phyloP scores from a whole-genome alignment of 2,329 filamentous ascomycete genomes.

The Chlorencoelia australis region DNA sequence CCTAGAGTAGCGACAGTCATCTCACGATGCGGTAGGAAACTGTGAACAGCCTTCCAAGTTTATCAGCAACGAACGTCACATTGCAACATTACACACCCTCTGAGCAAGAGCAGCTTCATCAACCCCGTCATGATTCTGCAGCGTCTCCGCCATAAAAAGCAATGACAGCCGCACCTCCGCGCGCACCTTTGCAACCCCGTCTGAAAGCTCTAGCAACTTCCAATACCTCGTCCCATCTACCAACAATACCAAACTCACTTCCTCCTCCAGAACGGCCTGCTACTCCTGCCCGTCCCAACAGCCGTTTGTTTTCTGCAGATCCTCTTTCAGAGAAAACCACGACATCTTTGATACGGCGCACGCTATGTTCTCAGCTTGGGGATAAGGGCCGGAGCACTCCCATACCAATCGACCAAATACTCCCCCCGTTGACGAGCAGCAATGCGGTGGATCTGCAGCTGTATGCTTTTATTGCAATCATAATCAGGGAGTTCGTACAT shows the following conservation, averaged over 20 bases:
- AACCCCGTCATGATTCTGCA: conserved; percentile 2
- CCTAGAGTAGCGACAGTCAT: too few relatives aligned
- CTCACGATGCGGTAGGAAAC: too few relatives aligned
- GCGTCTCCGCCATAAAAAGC: neutral
- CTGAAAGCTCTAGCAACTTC: conserved; percentile 2
- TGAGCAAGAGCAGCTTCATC: neutral
- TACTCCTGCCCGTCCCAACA: conserved; percentile 19
- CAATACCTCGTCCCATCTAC: neutral
- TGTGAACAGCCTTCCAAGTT: too few relatives aligned
- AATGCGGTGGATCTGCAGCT: conserved; percentile 90
- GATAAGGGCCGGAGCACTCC: conserved; percentile 44
- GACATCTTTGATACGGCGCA: conserved; percentile 67
- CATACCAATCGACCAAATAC: conserved; percentile 65
- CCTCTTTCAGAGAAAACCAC: conserved; percentile 71
- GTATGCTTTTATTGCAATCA: conserved; percentile 83
- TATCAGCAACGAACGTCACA: too few relatives aligned
- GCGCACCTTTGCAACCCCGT: conserved; percentile 8
- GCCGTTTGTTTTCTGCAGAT: conserved; percentile 32
- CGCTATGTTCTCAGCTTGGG: conserved; percentile 63
- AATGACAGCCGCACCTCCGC: conserved; percentile 6
- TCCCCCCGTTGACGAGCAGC: conserved; percentile 87
- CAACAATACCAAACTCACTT: conserved; percentile 1
- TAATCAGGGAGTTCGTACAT: conserved; percentile 83
- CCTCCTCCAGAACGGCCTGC: conserved; percentile 8
- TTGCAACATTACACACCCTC: too few relatives aligned